Conservation (phyloP, 164 flowering plant species). For the Akebia trifoliata region DNA sequence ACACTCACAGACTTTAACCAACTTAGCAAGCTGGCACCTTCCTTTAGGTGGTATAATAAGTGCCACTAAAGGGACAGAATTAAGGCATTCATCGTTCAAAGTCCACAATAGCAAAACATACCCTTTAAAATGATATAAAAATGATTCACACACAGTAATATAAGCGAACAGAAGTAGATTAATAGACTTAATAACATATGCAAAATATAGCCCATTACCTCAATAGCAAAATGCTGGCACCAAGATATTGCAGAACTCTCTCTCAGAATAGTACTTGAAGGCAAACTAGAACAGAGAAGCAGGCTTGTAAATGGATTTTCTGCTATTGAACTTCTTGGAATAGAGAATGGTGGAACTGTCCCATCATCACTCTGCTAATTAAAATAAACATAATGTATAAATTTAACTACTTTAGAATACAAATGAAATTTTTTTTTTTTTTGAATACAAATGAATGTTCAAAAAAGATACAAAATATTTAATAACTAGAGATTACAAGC, state of each 20-base stretch:
- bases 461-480: not conserved
- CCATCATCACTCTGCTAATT: conserved; percentile 64
- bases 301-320: conserved; percentile 93
- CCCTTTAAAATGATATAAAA: too few species aligned
- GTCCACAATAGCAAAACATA: not conserved
- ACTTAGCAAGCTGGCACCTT: not conserved
- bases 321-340: conserved; percentile 73
- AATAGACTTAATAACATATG: not conserved
- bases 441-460: not conserved
- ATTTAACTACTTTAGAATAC: not conserved
- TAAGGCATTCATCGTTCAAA: not conserved
- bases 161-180: not conserved
- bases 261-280: conserved; percentile 25
- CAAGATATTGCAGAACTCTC: conserved; percentile 41
- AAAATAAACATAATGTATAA: not conserved
- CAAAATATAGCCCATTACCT: conserved; percentile 41
- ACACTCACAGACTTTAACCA: not conserved
- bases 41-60: not conserved
- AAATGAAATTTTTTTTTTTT: not conserved
- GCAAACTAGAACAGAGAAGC: conserved; percentile 57
- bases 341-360: conserved; percentile 64
- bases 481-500: not conserved
- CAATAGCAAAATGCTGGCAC: conserved; percentile 71
- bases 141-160: not conserved
- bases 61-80: not conserved